phyloP scores from a whole-genome alignment of 257 asterid species.

The Nicotiana tomentosiformis region DNA sequence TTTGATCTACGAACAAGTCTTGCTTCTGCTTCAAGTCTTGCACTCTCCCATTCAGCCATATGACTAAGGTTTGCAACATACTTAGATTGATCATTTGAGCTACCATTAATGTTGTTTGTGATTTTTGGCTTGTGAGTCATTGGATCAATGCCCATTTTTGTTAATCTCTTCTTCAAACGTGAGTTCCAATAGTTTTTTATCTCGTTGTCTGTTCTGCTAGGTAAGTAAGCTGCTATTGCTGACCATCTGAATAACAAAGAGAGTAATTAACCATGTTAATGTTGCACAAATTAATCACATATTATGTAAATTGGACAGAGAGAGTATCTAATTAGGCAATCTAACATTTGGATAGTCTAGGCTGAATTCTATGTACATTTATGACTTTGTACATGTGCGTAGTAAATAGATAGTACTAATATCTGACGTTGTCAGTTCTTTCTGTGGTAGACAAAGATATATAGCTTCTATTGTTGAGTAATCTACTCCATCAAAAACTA shows the following conservation, averaged over 20 bases:
- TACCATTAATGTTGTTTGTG: neutral
- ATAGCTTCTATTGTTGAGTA: neutral
- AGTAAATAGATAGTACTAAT: too few relatives aligned
- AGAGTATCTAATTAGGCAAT: too few relatives aligned
- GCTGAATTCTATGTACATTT: neutral
- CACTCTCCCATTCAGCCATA: slow-evolving; percentile 37
- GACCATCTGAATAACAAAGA: slow-evolving; percentile 24
- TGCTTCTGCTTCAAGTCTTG: slow-evolving; percentile 34
- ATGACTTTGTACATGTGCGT: neutral
- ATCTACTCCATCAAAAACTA: neutral
- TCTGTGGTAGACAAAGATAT: neutral
- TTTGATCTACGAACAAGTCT: slow-evolving; percentile 16
- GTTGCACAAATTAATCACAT: neutral
- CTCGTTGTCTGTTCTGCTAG: slow-evolving; percentile 30
- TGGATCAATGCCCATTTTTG: slow-evolving; percentile 30
- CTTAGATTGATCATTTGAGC: slow-evolving; percentile 8
- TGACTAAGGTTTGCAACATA: slow-evolving; percentile 27
- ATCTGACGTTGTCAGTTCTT: neutral
- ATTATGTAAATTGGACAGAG: too few relatives aligned
- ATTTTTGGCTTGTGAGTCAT: slow-evolving; percentile 24
- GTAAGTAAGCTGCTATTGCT: slow-evolving; percentile 17
- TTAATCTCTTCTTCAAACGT: slow-evolving; percentile 23
- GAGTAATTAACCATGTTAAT: neutral
- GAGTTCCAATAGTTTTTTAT: slow-evolving; percentile 31
- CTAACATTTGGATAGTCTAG: too few relatives aligned